Percentiles rank a stretch among this genome's conserved stretches.
Evolutionary conservation across 1,284 basidiomycete genomes (phyloP).

Genomic region (Leccinum idahoense): DNA sequence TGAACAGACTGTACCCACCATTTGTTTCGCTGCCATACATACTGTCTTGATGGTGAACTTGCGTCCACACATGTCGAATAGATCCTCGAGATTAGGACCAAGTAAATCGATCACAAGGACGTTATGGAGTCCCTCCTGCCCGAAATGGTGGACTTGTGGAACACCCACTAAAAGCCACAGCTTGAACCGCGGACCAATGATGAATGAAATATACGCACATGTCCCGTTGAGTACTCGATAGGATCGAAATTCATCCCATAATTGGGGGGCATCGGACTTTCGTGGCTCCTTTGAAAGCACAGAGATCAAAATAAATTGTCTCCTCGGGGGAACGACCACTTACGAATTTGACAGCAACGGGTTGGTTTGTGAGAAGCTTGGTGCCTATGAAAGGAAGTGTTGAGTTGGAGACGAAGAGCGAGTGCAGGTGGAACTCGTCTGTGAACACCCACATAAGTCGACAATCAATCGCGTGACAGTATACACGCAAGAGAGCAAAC

Average conservation of each 20-base stretch:
- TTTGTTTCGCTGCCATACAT: conserved; percentile 98
- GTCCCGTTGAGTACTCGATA: conserved; percentile 94
- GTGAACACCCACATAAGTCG: too few relatives aligned
- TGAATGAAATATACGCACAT: conserved; percentile 50
- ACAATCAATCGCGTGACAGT: too few relatives aligned
- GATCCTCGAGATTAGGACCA: conserved; percentile 93
- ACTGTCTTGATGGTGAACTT: conserved; percentile 98
- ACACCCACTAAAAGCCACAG: conserved; percentile 65
- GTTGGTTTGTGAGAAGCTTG: conserved; percentile 84
- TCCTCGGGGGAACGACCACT: conserved; percentile 31
- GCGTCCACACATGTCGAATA: conserved; percentile 98
- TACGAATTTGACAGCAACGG: conserved; percentile 98
- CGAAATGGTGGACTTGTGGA: conserved; percentile 98
- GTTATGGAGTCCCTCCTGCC: conserved; percentile 97
- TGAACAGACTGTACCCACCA: conserved; percentile 55
- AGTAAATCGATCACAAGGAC: conserved; percentile 95
- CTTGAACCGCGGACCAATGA: conserved; percentile 14
- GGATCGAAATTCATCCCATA: conserved; percentile 95
- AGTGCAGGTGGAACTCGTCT: too few relatives aligned
- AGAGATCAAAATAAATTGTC: conserved; percentile 10
- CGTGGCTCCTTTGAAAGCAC: conserved; percentile 76
- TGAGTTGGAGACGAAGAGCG: conserved; percentile 12
- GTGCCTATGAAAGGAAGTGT: conserved; percentile 50
- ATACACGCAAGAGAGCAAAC: too few relatives aligned
- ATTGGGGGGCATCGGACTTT: conserved; percentile 96